Conservation (phyloP, 345 rosid genomes). For the Dipteronia sinensis region DNA sequence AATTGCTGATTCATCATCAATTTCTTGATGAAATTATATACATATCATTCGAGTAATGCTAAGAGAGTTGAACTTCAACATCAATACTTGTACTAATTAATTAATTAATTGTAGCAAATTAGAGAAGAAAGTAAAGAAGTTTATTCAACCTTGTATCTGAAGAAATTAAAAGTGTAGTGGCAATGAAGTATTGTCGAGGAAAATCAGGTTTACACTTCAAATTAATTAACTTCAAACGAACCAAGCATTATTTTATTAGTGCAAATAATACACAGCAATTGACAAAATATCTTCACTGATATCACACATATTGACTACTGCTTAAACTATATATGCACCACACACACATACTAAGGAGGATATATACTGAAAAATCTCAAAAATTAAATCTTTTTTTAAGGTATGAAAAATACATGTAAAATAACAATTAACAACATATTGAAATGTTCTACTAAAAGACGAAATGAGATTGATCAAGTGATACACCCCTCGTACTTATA, state of each 20-base stretch:
- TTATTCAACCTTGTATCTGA: constrained; percentile 18
- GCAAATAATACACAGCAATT: not conserved
- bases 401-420: no score
- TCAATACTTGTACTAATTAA: not conserved
- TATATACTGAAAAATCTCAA: no score
- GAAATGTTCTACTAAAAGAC: no score
- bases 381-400: no score
- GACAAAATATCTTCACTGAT: constrained; percentile 13
- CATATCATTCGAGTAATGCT: not conserved
- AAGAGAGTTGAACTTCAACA: not conserved
- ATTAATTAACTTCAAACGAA: constrained; percentile 10
- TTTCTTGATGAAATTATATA: constrained; percentile 1
- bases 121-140: not conserved
- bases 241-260: not conserved
- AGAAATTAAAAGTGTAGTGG: not conserved
- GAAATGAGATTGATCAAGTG: no score
- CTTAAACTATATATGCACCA: no score
- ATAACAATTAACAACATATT: no score
- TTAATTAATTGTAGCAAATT: not conserved
- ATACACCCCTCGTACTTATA: no score
- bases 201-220: constrained; percentile 30
- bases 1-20: not conserved
- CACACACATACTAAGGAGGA: no score
- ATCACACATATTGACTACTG: constrained; percentile 2
- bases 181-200: constrained; percentile 26